Percentiles rank a stretch among this genome's conserved stretches.
Conservation (phyloP, 2,329 filamentous ascomycete species). For the Leptosphaerulina australis region DNA sequence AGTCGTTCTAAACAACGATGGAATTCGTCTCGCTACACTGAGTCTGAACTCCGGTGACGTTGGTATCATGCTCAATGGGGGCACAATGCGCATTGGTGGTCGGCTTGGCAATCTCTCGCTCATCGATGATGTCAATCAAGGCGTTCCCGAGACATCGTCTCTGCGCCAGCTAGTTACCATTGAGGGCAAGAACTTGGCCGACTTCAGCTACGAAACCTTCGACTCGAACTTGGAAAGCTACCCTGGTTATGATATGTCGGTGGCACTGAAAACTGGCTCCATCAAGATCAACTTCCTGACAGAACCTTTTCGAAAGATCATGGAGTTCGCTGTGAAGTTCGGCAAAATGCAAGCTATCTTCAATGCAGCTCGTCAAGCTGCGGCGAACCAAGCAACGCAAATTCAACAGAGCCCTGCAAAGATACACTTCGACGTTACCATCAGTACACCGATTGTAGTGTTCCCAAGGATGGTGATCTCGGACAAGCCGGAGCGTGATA, state of each 20-base stretch:
- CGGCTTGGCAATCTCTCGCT: conserved; percentile 86
- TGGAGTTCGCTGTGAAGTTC: conserved; percentile 97
- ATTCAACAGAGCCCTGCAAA: conserved; percentile 88
- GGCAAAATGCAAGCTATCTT: conserved; percentile 99
- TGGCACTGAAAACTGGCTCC: conserved; percentile 88
- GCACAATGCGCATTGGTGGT: conserved; percentile 84
- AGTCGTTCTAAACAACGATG: conserved; percentile 95
- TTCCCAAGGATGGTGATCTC: conserved; percentile 81
- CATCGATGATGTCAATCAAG: conserved; percentile 91
- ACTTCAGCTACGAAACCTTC: conserved; percentile 97
- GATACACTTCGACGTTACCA: conserved; percentile 90
- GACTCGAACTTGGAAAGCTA: conserved; percentile 77
- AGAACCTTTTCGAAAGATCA: conserved; percentile 96
- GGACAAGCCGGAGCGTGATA: conserved; percentile 74
- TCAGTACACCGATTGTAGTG: conserved; percentile 94
- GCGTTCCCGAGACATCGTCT: conserved; percentile 78
- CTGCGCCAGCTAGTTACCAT: conserved; percentile 90
- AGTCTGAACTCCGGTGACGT: conserved; percentile 93
- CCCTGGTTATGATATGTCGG: conserved; percentile 91
- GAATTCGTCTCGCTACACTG: conserved; percentile 88
- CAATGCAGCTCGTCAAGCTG: conserved; percentile 93
- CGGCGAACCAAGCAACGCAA: conserved; percentile 90
- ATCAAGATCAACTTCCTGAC: conserved; percentile 97
- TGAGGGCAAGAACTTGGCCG: conserved; percentile 91
- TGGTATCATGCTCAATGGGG: conserved; percentile 83